phyloP scores from a whole-genome alignment of 306 rosid species.

The Prunus davidiana region DNA sequence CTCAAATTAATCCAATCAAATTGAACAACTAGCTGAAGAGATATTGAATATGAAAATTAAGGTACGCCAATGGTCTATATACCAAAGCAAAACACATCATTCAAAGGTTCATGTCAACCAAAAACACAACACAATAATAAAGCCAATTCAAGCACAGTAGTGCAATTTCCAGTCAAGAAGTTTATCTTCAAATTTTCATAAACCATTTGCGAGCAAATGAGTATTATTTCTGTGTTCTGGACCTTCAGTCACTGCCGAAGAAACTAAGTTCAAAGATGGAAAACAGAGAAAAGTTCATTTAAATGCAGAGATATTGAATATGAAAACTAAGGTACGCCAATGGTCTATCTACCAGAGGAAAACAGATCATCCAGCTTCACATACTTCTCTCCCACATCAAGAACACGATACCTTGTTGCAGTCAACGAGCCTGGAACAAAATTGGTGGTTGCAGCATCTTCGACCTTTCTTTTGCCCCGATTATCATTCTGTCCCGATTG shows the following conservation, averaged over 20 bases:
- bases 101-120: not conserved
- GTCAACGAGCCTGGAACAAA: no score
- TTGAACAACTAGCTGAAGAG: no score
- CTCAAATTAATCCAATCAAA: no score
- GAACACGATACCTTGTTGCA: not conserved
- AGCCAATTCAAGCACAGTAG: not conserved
- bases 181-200: not conserved
- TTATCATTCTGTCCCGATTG: no score
- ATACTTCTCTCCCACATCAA: not conserved
- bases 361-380: not conserved
- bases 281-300: not conserved
- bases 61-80: no score
- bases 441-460: no score
- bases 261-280: not conserved
- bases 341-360: not conserved
- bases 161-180: not conserved
- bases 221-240: not conserved
- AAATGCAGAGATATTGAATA: no score
- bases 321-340: not conserved
- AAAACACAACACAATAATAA: no score
- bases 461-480: no score
- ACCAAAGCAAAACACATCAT: not conserved
- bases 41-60: no score
- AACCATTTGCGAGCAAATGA: no score
- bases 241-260: no score